phyloP scores from a whole-genome alignment of 2,329 filamentous ascomycete genomes.

The Canariomyces notabilis region DNA sequence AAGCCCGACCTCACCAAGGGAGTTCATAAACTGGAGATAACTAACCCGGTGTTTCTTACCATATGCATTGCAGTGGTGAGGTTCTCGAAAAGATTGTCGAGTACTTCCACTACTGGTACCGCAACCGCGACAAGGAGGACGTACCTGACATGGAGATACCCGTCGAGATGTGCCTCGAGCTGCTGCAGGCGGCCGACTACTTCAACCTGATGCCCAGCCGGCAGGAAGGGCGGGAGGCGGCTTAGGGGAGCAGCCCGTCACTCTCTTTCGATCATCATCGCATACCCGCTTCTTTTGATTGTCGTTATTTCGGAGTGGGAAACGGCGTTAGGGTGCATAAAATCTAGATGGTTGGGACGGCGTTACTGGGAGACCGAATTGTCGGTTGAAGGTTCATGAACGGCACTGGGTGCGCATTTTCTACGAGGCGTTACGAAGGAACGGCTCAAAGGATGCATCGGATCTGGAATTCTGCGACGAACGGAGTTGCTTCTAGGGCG shows the following conservation, averaged over 20 bases:
- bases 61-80: conserved; percentile 48
- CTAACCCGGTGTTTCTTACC: conserved; percentile 18
- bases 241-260: background rate
- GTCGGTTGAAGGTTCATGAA: too few relatives aligned
- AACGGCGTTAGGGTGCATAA: too few relatives aligned
- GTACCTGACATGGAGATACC: conserved; percentile 79
- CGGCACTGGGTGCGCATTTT: too few relatives aligned
- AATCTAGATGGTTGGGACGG: too few relatives aligned
- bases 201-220: conserved; percentile 60
- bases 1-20: background rate
- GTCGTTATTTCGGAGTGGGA: too few relatives aligned
- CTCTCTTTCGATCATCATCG: too few relatives aligned
- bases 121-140: conserved; percentile 63
- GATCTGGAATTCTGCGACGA: background rate
- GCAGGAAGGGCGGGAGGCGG: background rate
- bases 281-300: too few relatives aligned
- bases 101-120: conserved; percentile 80
- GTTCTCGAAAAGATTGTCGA: conserved; percentile 77
- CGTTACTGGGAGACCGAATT: too few relatives aligned
- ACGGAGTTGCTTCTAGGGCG: background rate
- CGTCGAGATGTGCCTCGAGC: conserved; percentile 70
- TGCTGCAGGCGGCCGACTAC: conserved; percentile 74
- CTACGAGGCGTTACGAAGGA: too few relatives aligned
- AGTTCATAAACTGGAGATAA: background rate
- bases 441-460: too few relatives aligned